Conservation (phyloP, 208 protist genomes). For the Willaertia magna region DNA sequence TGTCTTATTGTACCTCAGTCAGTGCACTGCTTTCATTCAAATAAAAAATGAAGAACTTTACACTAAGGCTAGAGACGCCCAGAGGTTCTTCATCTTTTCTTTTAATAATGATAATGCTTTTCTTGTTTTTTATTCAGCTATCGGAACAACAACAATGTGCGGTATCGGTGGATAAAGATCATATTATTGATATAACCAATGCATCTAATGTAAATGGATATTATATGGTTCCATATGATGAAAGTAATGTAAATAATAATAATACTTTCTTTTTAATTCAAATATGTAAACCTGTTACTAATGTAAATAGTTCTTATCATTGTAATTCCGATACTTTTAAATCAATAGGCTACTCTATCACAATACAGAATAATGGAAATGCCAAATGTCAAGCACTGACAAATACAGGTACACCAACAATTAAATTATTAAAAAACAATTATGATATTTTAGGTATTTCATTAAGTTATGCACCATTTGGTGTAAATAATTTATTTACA, state of each 20-base stretch:
- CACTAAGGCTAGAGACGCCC: too few relatives aligned
- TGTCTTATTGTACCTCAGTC: too few relatives aligned
- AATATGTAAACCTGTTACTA: background rate
- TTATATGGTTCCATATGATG: background rate
- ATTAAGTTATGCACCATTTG: background rate
- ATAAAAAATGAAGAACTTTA: too few relatives aligned
- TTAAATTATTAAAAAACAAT: background rate
- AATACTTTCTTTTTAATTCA: background rate
- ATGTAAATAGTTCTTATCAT: too few relatives aligned
- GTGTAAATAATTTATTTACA: background rate
- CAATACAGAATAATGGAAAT: background rate
- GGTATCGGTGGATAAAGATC: too few relatives aligned
- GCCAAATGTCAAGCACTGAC: background rate
- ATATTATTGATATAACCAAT: background rate
- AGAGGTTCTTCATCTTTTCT: too few relatives aligned
- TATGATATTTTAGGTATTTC: background rate
- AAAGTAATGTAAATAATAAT: background rate
- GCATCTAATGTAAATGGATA: background rate
- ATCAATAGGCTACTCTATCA: background rate
- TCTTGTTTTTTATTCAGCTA: too few relatives aligned
- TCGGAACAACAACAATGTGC: too few relatives aligned
- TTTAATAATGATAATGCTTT: too few relatives aligned
- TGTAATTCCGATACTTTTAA: background rate
- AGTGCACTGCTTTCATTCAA: too few relatives aligned
- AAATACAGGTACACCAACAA: background rate